Conservation (phyloP, 129 eudicot genomes). For the Lactuca saligna region DNA sequence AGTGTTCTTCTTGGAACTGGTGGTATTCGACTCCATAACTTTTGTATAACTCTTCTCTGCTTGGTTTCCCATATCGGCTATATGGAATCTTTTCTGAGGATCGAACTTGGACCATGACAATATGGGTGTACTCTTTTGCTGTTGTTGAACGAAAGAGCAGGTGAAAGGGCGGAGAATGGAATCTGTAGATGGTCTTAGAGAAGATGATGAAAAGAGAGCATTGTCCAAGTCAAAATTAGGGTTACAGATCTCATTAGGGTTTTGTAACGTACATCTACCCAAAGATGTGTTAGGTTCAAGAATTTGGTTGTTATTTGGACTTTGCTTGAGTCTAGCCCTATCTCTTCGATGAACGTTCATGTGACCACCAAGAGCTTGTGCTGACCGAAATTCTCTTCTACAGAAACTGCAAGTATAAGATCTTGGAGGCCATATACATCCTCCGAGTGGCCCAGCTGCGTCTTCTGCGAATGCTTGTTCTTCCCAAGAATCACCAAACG, state of each 20-base stretch:
- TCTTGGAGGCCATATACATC: conserved; percentile 95
- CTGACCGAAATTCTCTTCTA: conserved; percentile 82
- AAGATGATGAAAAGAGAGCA: conserved; percentile 31
- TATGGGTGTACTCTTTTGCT: conserved; percentile 22
- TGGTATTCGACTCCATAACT: conserved; percentile 27
- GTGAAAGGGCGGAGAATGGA: conserved; percentile 39
- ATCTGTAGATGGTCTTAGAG: conserved; percentile 44
- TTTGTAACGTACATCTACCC: conserved; percentile 23
- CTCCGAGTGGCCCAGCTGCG: conserved; percentile 80
- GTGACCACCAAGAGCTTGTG: conserved; percentile 93
- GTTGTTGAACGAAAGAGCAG: conserved; percentile 38
- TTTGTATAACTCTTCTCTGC: conserved; percentile 30
- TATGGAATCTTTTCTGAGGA: conserved; percentile 25
- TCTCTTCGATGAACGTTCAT: conserved; percentile 92
- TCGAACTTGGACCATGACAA: conserved; percentile 49
- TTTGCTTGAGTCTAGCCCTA: conserved; percentile 78
- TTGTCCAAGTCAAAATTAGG: conserved; percentile 36
- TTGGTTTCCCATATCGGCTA: conserved; percentile 27
- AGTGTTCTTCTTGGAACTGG: conserved; percentile 28
- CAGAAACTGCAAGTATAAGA: conserved; percentile 91
- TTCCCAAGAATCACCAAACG: conserved; percentile 79
- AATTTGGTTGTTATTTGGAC: conserved; percentile 26
- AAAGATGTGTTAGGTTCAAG: conserved; percentile 38
- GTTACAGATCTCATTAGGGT: conserved; percentile 36
- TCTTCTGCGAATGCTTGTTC: conserved; percentile 94